Base-by-base conservation (phyloP, 148 eudicot genomes). In the Camellia granthamiana region DNA sequence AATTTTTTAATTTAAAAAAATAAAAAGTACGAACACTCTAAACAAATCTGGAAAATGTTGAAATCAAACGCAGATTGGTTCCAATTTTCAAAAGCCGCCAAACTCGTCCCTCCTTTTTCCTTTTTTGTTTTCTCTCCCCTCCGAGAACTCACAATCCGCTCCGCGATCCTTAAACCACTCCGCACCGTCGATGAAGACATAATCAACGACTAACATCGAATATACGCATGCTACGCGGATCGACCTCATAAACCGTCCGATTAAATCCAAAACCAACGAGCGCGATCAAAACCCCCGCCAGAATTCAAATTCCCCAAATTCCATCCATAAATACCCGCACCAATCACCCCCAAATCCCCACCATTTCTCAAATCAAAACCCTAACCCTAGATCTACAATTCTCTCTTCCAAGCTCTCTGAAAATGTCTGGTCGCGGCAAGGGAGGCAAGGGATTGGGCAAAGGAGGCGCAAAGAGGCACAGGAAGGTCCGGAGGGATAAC, bases 381-480 rank as follows among this genome's bases (percentile, higher is more conserved):
- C 66, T 62, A 64, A 30, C 55, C 30, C 21, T 18, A 77, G 5
- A 44, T 2, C n/a, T 64, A 10, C 51, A 30, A 30, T 30, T 30
- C 41, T 51, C 44, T 52, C 66, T 13, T 21, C 13, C 64, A 1
- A 41, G 5, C 65, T 38, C 42, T 61, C 51, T 38, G 69, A 79
- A 85, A 51, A 82, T 85, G 88, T 85, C 88, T 1, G 88, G 88
- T 15, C 83, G 88, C 14, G 88, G 85, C 59, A 83, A 85, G 83
- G 88, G 88, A 59, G 88, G 88, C 10, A 85, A 85, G 81, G 88
- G 88, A 0, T 12, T 85, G 30, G 88, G 88, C 10, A 85, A 85
- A 79, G 88, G 88, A 41, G 88, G 88, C 66, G 88, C 88, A 0
- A 85, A 85, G 56, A 59, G 88, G n/a, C 86, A 82, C 46, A 59